Evolutionary conservation across 352 stramenopile genomes (phyloP), one percentile per base, ranked within the genome.

Genomic region (Phytophthora cryptogea): DNA sequence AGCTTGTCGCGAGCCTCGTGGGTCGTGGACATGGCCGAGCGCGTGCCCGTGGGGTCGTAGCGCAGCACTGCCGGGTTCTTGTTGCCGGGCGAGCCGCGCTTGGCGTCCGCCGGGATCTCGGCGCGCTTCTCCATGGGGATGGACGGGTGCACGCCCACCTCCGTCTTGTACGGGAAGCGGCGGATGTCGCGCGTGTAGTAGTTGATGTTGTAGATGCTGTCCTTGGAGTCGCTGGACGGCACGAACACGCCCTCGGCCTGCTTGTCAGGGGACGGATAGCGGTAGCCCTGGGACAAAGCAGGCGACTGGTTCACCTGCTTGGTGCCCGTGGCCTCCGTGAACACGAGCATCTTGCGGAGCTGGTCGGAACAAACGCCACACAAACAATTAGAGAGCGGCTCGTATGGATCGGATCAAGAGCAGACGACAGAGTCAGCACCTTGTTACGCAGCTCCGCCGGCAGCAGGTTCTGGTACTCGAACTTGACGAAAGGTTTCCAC

Each of bases 121-220:
- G 70, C 77, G 37, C 68, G 79, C 69, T 83, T 75, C 52, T 79
- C 64, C 32, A 76, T 48, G 10, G 72, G 76, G 28, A 94, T 72
- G 45, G 82, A 87, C 40, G 86, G 86, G 70, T 94, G 86, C 63
- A 92, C 67, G 51, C 79, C 84, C 48, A 91, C 77, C 28, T 88
- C 75, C 14, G 75, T 73, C 31, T 85, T 74, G 64, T 71, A 75
- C 30, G 67, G 67, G 60, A 92, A 88, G 63, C 86, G 80, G 47
- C 83, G 81, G 42, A 89, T 80, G 62, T 96, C 88, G 57, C 88
- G 84, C 77, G 86, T 95, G 73, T 96, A 96, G 80, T 94, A 96
- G 36, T 94, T 68, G 37, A 65, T 96, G 67, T 91, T 92, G 81
- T 95, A 96, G 44, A 93, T 55, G 58, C 71, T 76, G 32, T 92